Evolutionary conservation across 495 filamentous ascomycete species (phyloP), one percentile per base, ranked within the genome.

Genomic region (Evansstolkia leycettana): DNA sequence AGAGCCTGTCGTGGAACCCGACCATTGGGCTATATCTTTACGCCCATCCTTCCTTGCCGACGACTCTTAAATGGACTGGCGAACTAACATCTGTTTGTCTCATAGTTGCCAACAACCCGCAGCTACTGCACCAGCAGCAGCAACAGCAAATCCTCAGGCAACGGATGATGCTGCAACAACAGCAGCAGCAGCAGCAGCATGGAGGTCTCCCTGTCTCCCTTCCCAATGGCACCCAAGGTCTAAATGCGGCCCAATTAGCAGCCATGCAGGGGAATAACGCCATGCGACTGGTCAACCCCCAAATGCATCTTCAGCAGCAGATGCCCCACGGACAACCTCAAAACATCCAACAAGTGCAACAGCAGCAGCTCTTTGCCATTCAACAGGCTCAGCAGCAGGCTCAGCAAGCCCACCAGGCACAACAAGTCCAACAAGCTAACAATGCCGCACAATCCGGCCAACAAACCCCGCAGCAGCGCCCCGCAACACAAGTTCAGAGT

Each of bases 191-290:
- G 23, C 64, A 67, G 16, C 62, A 66, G 25, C 64, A 54, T 43
- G 53, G 53, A 24, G 68, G 64, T 23, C 58, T 72, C 36, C 60
- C 64, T 1, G 59, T 67, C n/a, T 65, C 59, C 18, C 57, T 79
- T 45, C 72, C 71, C 14, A 75, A 81, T 48, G 74, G 71, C 11
- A 71, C 76, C 17, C 73, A 71, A 38, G 60, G 59, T 17, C 56
- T 80, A 35, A 76, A 45, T 38, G 57, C 65, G 17, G 66, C 66
- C 17, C 74, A 79, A 37, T 60, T 73, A 42, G 60, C 64, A 29
- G 67, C 72, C 16, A 72, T 80, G 62, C 64, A 70, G 37, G 58
- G 43, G 5, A 65, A 63, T 23, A 53, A 54, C n/a, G 52, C 43
- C 30, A 66, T 71, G 62, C 62, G 59, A 29, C 64, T 52, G 18